Percentiles rank a stretch among this genome's conserved stretches.
Conservation (phyloP, 495 filamentous ascomycete species). For the Aspergillus kassunensis region DNA sequence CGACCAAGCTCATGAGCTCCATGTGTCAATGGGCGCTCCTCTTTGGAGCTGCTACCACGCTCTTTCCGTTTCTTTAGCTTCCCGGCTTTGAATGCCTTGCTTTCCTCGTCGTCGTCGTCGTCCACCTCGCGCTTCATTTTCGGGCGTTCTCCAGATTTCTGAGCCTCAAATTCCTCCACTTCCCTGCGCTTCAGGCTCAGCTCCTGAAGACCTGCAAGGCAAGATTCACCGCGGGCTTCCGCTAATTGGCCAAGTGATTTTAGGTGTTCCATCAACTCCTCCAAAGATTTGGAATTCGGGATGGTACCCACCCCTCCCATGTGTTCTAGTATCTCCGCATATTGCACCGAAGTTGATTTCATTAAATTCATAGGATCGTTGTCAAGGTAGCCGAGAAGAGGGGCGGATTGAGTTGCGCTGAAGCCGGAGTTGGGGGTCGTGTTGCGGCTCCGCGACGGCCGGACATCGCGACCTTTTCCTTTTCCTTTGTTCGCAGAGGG, state of each 20-base stretch:
- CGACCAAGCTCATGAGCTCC: constrained; percentile 62
- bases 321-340: constrained; percentile 70
- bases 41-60: constrained; percentile 41
- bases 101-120: constrained; percentile 54
- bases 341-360: constrained; percentile 53
- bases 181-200: constrained; percentile 61
- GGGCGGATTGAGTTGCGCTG: constrained; percentile 46
- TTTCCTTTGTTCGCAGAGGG: constrained; percentile 62
- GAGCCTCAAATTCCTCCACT: constrained; percentile 45
- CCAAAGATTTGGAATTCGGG: constrained; percentile 70
- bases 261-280: constrained; percentile 62
- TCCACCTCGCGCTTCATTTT: constrained; percentile 51
- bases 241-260: constrained; percentile 62
- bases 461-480: constrained; percentile 67
- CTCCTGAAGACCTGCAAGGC: constrained; percentile 70
- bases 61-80: constrained; percentile 54
- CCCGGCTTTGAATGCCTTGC: constrained; percentile 37
- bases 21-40: constrained; percentile 56
- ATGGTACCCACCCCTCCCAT: constrained; percentile 60
- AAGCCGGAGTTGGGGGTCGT: constrained; percentile 69
- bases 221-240: constrained; percentile 56
- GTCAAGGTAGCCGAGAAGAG: constrained; percentile 52
- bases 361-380: constrained; percentile 63
- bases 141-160: constrained; percentile 40
- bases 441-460: constrained; percentile 78